Evolutionary conservation across 2,329 filamentous ascomycete species (phyloP), one percentile per base, ranked within the genome.

Genomic region (Daldinia sp.): DNA sequence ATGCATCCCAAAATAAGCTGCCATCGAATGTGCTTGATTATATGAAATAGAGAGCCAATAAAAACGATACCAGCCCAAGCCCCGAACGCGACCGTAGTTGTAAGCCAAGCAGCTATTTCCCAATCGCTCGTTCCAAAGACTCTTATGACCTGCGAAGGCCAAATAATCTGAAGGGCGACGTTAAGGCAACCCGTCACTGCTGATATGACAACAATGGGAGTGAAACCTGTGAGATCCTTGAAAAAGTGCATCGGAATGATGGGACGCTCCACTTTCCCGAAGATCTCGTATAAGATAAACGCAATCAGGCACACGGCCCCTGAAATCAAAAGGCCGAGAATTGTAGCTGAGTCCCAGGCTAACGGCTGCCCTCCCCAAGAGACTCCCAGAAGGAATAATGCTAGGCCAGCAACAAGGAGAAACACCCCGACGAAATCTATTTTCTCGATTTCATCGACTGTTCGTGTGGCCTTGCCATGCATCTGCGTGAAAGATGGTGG

Each of bases 171-270:
- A 4, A 77, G 57, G 12, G 76, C 73, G 26, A 75, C 71, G 57
- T 78, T 74, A 12, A 78, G 74, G 37, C 66, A 64, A 12, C 74
- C 69, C 54, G 72, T 75, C 4, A 78, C 71, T 15, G 73, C 72
- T 10, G 73, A 73, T 65, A 77, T 77, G 6, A 76, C 72, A 4
- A 69, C 75, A 18, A 79, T 62, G 26, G 69, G 72, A 13, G 72
- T 75, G 50, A 78, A 77, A 54, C 75, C 76, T 12, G 77, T 72
- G 37, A 79, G 35, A 60, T 79, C 78, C 67, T 73, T 74, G 74
- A 79, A 79, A 23, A 79, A 72, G 64, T 73, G 71, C 75, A 78
- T 78, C 0, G 75, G 76, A 4, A 78, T 69, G 46, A 77, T 74
- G 3, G 74, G 74, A 20, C 54, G 56, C 58, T 66, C 23, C 6